Base-by-base conservation (phyloP, 2,329 filamentous ascomycete genomes). In the Diplodia mutila region DNA sequence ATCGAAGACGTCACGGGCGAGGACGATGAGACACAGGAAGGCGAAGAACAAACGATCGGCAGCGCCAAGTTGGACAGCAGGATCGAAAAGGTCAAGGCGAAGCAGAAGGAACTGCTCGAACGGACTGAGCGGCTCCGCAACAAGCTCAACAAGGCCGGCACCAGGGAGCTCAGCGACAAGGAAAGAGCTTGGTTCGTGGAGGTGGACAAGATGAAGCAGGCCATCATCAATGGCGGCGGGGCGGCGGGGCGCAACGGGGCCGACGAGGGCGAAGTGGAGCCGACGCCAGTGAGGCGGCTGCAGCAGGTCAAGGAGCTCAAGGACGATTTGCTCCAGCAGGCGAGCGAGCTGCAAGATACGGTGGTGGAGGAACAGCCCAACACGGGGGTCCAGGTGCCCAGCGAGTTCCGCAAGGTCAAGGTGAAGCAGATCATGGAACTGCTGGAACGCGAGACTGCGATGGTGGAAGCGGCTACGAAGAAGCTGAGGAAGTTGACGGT, bases 1-100 rank as follows among this genome's bases (percentile, higher is more conserved):
- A 87, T 93, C 34, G 90, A 93, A 70, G 83, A 83, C 49, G 86
- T 92, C 68, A 87, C 85, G 6, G 87, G 87, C 3, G 84, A 85
- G 52, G 87, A 89, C 68, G 81, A 82, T 23, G 84, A 82, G 63
- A 67, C 32, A 14, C 80, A 83, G 37, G 81, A 82, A 23, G 81
- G 81, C 8, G 66, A 29, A n/a, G 84, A 86, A 68, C 78, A 81
- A 7, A 69, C 78, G 8, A 77, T 80, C 12, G 85, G 84, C 67
- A 85, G 86, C 61, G 82, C 83, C 63, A 85, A 85, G 70, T 85
- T 92, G 51, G 86, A 89, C 67, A 80, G 84, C 29, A 85, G 90
- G 11, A 80, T 91, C 46, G 76, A 83, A 46, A 79, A 79, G 39
- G 88, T 86, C 11, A 83, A 83, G 69, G 79, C 82, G 48, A 85